A percentile compares a stretch with the other conserved stretches of the same genome.
Evolutionary conservation across 2,329 filamentous ascomycete genomes (phyloP).

Genomic region (Calonectria crousiana): DNA sequence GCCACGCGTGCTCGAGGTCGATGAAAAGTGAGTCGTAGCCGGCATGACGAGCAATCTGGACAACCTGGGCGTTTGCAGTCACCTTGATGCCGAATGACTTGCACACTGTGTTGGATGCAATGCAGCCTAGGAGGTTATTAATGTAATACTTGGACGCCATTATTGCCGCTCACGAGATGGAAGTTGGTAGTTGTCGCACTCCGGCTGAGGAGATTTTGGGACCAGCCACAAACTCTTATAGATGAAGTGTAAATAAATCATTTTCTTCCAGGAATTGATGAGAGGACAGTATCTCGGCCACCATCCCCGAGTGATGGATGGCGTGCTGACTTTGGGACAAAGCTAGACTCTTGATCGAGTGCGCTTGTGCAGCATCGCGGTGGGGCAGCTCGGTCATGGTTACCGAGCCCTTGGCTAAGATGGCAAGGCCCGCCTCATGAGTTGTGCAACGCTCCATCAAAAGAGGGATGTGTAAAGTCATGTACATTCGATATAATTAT

Average conservation of each 20-base stretch:
- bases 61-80: conserved; percentile 42
- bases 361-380: too few relatives aligned
- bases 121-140: conserved; percentile 16
- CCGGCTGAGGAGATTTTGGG: background rate
- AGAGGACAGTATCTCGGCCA: background rate
- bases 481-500: too few relatives aligned
- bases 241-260: background rate
- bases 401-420: too few relatives aligned
- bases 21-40: conserved; percentile 54
- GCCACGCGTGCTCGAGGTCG: conserved; percentile 52
- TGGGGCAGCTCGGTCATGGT: background rate
- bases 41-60: conserved; percentile 47
- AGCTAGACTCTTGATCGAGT: background rate
- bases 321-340: background rate
- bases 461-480: too few relatives aligned
- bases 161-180: background rate
- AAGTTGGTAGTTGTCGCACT: background rate
- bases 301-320: background rate
- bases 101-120: conserved; percentile 21
- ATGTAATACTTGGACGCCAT: conserved; percentile 9
- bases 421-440: too few relatives aligned
- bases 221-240: background rate
- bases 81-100: conserved; percentile 48
- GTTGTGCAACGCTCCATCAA: too few relatives aligned
- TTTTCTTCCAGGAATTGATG: background rate